phyloP scores from a whole-genome alignment of 805 yeast genomes.

The Dipodascus geniculatus region DNA sequence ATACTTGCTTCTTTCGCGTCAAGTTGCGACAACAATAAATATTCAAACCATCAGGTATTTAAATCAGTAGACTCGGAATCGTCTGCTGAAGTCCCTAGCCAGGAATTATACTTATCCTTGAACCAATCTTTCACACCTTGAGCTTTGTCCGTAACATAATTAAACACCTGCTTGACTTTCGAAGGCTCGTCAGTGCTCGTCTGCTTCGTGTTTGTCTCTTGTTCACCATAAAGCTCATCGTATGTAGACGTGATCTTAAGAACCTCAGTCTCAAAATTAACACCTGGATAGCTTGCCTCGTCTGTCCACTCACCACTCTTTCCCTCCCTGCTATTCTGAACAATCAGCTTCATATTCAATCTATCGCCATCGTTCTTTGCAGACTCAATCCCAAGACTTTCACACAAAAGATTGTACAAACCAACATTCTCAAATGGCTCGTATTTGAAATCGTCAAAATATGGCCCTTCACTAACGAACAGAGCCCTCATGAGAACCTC shows the following conservation, averaged over 20 bases:
- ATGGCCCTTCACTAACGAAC: conserved; percentile 75
- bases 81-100: neutral
- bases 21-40: neutral
- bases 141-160: conserved; percentile 7
- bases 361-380: conserved; percentile 47
- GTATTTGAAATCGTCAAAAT: conserved; percentile 36
- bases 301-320: conserved; percentile 20
- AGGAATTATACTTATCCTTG: neutral
- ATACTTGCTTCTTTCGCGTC: neutral
- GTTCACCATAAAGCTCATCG: conserved; percentile 14
- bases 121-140: conserved; percentile 10
- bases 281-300: conserved; percentile 23
- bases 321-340: conserved; percentile 3
- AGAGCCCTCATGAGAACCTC: conserved; percentile 74
- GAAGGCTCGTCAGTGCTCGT: neutral
- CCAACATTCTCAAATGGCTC: conserved; percentile 64
- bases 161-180: conserved; percentile 6
- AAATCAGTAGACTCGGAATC: neutral
- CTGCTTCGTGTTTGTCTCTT: neutral
- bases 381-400: conserved; percentile 41
- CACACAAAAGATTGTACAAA: conserved; percentile 65
- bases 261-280: conserved; percentile 17
- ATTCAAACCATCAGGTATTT: neutral
- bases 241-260: conserved; percentile 22
- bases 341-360: conserved; percentile 12